These are phyloP conservation scores for Leccinum incarnatum DNA, from an alignment of 768 basidiomycete genomes.

Conservation along the genomic window DNA sequence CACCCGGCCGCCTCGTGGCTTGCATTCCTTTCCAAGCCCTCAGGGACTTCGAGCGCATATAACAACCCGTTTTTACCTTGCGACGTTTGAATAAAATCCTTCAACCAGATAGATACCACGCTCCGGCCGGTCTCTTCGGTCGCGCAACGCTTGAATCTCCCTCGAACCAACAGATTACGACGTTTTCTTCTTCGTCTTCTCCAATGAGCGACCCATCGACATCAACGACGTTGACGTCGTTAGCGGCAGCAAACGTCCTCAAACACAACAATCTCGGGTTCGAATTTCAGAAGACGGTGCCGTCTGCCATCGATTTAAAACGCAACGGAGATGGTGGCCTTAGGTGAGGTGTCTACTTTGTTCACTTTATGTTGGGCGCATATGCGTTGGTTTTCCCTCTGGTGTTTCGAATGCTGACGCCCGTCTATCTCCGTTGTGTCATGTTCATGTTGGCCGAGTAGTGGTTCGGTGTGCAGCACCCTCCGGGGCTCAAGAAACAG, in stretches of 20 bases:
- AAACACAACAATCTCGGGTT: background rate
- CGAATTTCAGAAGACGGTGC: background rate
- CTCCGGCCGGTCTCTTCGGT: background rate
- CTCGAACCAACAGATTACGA: background rate
- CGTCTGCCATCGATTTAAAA: background rate
- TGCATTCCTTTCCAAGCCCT: background rate
- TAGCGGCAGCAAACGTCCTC: background rate
- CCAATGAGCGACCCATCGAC: background rate
- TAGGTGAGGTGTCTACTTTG: background rate
- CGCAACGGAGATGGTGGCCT: background rate
- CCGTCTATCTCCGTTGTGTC: background rate
- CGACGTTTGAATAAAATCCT: background rate
- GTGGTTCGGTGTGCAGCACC: background rate
- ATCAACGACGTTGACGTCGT: background rate
- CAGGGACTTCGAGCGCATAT: background rate
- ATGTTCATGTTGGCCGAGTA: background rate
- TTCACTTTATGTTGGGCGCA: background rate
- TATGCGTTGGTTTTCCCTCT: too few species aligned
- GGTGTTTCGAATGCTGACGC: background rate
- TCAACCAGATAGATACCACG: background rate
- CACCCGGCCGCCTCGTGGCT: conserved; percentile 10
- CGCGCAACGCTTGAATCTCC: background rate
- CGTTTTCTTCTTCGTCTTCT: background rate
- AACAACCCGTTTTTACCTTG: background rate
- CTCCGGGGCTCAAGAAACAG: background rate